Conservation (phyloP, 306 rosid species). For the Pterocarpus santalinus region DNA sequence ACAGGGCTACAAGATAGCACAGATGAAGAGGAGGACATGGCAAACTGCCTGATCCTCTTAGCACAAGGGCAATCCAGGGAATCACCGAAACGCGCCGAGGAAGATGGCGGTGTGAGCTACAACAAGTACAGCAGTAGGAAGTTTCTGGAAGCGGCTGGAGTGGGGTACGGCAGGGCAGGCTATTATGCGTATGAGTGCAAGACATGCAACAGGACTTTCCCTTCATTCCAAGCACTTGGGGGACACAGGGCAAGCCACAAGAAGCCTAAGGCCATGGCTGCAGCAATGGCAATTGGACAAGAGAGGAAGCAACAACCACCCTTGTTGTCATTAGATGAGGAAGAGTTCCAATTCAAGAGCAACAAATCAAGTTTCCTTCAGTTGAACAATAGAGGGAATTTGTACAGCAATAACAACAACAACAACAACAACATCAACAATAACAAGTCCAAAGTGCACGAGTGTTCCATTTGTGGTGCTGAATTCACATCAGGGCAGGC, state of each 20-base stretch:
- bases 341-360: conserved; percentile 57
- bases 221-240: conserved; percentile 89
- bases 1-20: conserved; percentile 52
- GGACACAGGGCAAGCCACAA: conserved; percentile 95
- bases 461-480: conserved; percentile 85
- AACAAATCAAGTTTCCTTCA: conserved; percentile 57
- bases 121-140: conserved; percentile 63
- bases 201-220: conserved; percentile 80
- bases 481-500: conserved; percentile 93
- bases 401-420: conserved; percentile 24
- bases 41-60: conserved; percentile 83
- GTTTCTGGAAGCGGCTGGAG: conserved; percentile 62
- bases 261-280: conserved; percentile 64
- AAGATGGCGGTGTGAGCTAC: conserved; percentile 41
- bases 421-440: conserved; percentile 38
- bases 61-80: conserved; percentile 75
- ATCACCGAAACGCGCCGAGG: conserved; percentile 42
- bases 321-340: conserved; percentile 55
- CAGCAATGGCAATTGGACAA: conserved; percentile 36
- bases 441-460: conserved; percentile 75
- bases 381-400: conserved; percentile 57
- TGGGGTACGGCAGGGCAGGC: conserved; percentile 53
- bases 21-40: conserved; percentile 89
- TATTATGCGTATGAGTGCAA: conserved; percentile 81
- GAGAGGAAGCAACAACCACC: conserved; percentile 42